A percentile compares a stretch with the other conserved stretches of the same genome.
phyloP scores from a whole-genome alignment of 2,329 filamentous ascomycete species.

The Pseudopyricularia cyperi region DNA sequence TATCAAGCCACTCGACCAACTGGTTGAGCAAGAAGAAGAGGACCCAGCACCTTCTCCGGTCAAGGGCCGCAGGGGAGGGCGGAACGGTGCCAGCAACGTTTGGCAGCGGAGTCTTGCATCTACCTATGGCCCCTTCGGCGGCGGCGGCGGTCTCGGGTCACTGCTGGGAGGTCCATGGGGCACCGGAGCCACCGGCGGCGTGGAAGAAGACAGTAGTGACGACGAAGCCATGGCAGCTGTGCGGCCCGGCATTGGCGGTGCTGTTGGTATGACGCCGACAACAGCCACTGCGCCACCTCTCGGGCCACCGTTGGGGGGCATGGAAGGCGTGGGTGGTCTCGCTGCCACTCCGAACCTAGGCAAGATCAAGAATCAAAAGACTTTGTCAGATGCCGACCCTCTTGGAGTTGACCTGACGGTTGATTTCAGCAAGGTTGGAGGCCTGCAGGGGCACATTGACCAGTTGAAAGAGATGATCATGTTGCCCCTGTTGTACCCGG shows the following conservation, averaged over 20 bases:
- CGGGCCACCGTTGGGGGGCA: slow-evolving; percentile 17
- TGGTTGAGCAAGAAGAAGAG: slow-evolving; percentile 65
- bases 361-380: slow-evolving; percentile 85
- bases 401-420: slow-evolving; percentile 86
- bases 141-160: slow-evolving; percentile 59
- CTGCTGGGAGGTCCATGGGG: slow-evolving; percentile 65
- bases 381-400: slow-evolving; percentile 85
- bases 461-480: slow-evolving; percentile 98
- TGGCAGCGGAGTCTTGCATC: slow-evolving; percentile 80
- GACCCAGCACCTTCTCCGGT: slow-evolving; percentile 55
- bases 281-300: slow-evolving; percentile 20
- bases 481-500: slow-evolving; percentile 83
- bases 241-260: slow-evolving; percentile 43
- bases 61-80: slow-evolving; percentile 48
- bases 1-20: slow-evolving; percentile 62
- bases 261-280: slow-evolving; percentile 48
- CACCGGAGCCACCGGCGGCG: slow-evolving; percentile 60
- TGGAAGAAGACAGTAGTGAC: slow-evolving; percentile 92
- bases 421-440: slow-evolving; percentile 88
- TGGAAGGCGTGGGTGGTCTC: slow-evolving; percentile 24
- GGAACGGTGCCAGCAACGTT: slow-evolving; percentile 40
- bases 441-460: slow-evolving; percentile 85
- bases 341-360: slow-evolving; percentile 65
- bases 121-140: slow-evolving; percentile 86
- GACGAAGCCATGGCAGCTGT: slow-evolving; percentile 53